Percentiles rank a stretch among this genome's conserved stretches.
phyloP scores from a whole-genome alignment of 345 rosid genomes.

The Corymbia maculata region DNA sequence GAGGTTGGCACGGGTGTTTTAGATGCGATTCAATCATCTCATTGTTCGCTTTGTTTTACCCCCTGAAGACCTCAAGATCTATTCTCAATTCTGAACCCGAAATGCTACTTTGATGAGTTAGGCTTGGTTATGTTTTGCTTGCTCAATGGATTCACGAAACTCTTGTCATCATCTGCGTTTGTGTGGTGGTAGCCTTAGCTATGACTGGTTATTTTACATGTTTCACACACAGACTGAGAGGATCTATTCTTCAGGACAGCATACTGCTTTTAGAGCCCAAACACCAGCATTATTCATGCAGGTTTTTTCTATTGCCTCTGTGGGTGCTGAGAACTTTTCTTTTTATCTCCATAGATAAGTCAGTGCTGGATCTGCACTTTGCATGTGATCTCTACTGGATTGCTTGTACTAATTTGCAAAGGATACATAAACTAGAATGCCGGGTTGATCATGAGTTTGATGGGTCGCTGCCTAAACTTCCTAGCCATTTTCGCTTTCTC shows the following conservation, averaged over 20 bases:
- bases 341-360: neutral
- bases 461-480: neutral
- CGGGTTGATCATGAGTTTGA: neutral
- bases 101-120: neutral
- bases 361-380: neutral
- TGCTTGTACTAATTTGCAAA: neutral
- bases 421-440: neutral
- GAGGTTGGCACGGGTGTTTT: neutral
- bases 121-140: neutral
- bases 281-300: neutral
- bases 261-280: neutral
- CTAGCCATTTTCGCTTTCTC: neutral
- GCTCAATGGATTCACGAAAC: neutral
- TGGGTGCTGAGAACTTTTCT: neutral
- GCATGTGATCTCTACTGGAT: neutral
- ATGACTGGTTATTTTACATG: neutral
- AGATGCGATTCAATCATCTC: neutral
- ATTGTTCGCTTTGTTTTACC: neutral
- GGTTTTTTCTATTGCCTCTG: neutral
- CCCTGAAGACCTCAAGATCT: neutral
- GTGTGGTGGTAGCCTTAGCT: neutral
- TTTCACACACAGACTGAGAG: neutral
- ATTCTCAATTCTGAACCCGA: neutral
- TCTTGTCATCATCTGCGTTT: neutral
- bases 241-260: neutral